A percentile compares a stretch with the other conserved stretches of the same genome.
Conservation (phyloP, 768 basidiomycete genomes). For the Tulasnella sp. region DNA sequence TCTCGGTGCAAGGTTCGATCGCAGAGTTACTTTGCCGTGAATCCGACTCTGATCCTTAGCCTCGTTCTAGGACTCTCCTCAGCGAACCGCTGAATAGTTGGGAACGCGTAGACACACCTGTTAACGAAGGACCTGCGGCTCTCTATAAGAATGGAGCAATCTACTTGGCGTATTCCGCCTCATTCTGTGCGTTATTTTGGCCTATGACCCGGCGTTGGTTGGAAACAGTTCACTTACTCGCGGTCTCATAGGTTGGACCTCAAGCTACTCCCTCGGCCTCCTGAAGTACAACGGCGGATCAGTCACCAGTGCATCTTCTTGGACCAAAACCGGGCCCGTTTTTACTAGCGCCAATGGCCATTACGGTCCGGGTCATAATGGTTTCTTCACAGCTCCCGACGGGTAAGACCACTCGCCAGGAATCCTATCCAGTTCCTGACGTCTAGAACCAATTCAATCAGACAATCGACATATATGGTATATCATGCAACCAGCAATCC, state of each 20-base stretch:
- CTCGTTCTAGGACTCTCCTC: constrained; percentile 2
- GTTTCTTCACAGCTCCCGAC: constrained; percentile 34
- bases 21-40: no score
- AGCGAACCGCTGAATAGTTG: constrained; percentile 24
- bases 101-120: constrained; percentile 10
- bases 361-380: constrained; percentile 33
- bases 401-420: background rate
- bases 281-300: constrained; percentile 22
- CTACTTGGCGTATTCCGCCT: constrained; percentile 9
- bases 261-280: constrained; percentile 16
- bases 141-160: constrained; percentile 24
- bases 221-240: background rate
- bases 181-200: constrained; percentile 11
- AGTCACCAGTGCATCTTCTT: constrained; percentile 17
- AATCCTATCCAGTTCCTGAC: background rate
- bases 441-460: background rate
- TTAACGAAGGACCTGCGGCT: constrained; percentile 17
- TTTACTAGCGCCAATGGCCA: constrained; percentile 18
- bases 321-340: constrained; percentile 13
- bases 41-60: background rate
- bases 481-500: constrained; percentile 32
- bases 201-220: background rate
- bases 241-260: constrained; percentile 4
- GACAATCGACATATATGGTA: constrained; percentile 11
- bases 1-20: constrained; percentile 1